Evolutionary conservation across 1,284 basidiomycete species (phyloP), one percentile per base, ranked within the genome.

Genomic region (Leccinum subfulvum): DNA sequence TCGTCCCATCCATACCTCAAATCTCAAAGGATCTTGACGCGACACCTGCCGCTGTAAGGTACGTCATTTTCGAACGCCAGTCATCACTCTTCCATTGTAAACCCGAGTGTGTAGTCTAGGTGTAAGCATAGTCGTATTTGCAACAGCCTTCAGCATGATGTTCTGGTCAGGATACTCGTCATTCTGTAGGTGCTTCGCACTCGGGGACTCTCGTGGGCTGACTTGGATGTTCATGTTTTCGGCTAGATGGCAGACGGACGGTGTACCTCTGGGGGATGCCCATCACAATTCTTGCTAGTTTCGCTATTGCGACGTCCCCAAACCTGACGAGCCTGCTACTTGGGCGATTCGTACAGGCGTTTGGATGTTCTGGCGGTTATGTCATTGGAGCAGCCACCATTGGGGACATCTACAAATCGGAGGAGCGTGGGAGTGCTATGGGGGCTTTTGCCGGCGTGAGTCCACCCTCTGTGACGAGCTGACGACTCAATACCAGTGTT

Each of bases 181-280:
- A 0, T 74, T 65, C 33, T 76, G 73, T 76, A 62, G 2, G 69
- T 73, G 3, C 9, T 39, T 41, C 26, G 11, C 23, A 14, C n/a
- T 18, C 13, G 7, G 21, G 21, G 47, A 21, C 18, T 47, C 21
- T 23, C 13, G 11, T 14, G 11, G n/a, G 26, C 10, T n/a, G n/a
- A 28, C 4, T 84, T 87, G 0, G 87, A 90, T 69, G 88, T 88
- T 68, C 78, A 87, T 4, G 77, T 89, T 23, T 76, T 80, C 8
- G 47, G 83, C 81, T 56, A 78, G 77, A 81, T 65, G 83, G 83
- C 11, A 72, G 83, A 11, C 71, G 75, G 52, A 69, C 71, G 0
- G 73, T 82, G 35, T 84, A 82, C 64, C 63, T 85, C 11, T 68
- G 71, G 59, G 78, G 77, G 41, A 72, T 84, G 61, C 84, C 84